Evolutionary conservation across 2,329 filamentous ascomycete species (phyloP).

Genomic region (Diaporthe citrichinensis): DNA sequence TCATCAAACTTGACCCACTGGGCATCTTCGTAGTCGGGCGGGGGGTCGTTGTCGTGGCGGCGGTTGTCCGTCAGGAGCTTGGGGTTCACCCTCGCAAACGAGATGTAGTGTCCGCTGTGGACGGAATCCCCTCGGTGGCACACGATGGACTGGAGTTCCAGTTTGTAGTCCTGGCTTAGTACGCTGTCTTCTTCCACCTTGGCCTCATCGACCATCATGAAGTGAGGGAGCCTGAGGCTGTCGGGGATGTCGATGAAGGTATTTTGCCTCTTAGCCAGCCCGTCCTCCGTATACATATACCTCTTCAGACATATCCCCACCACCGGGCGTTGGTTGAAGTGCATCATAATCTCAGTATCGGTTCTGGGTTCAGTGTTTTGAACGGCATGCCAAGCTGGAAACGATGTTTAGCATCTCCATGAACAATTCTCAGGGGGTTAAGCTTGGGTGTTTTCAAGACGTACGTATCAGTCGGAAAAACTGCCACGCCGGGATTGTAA

Average conservation of each 20-base stretch:
- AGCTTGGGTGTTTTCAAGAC: conserved; percentile 47
- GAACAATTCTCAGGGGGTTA: too few relatives aligned
- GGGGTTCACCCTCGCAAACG: conserved; percentile 83
- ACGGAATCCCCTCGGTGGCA: conserved; percentile 91
- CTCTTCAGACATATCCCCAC: conserved; percentile 94
- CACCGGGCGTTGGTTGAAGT: conserved; percentile 88
- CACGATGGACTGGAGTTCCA: conserved; percentile 90
- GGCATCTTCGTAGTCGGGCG: conserved; percentile 77
- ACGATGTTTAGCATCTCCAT: conserved; percentile 50
- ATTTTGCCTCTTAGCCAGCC: conserved; percentile 78
- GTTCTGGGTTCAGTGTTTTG: conserved; percentile 66
- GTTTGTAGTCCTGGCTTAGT: conserved; percentile 91
- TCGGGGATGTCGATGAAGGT: conserved; percentile 93
- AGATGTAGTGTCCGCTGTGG: conserved; percentile 91
- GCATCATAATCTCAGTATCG: conserved; percentile 87
- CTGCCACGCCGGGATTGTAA: conserved; percentile 97
- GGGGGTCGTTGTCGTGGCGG: conserved; percentile 67
- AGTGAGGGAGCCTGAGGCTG: conserved; percentile 86
- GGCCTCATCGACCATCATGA: conserved; percentile 83
- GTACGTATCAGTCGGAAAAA: conserved; percentile 93
- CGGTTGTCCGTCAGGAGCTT: conserved; percentile 73
- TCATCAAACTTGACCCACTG: conserved; percentile 96
- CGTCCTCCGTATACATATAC: conserved; percentile 81
- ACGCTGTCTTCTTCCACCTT: conserved; percentile 71
- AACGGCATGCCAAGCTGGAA: conserved; percentile 84